Evolutionary conservation across 768 basidiomycete species (phyloP), one percentile per base, ranked within the genome.

Genomic region (Tylopilus balloui): DNA sequence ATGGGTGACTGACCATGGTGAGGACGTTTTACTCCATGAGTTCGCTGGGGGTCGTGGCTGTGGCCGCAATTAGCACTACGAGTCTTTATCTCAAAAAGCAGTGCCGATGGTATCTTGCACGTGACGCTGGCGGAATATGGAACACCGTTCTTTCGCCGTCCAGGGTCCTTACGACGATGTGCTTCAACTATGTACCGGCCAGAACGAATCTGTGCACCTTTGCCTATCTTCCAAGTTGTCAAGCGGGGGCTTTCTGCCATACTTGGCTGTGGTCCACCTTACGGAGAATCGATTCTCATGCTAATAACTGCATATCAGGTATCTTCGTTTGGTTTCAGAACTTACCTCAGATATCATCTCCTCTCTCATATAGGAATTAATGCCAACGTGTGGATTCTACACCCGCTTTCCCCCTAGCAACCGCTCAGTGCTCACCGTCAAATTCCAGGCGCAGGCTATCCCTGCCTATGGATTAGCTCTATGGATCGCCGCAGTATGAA

Each of bases 1-100:
- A 21, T 15, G 25, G 36, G 6, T 0, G 35, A 60, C 54, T 13
- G 17, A 69, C 65, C 65, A 66, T 66, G 6, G 40, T 31, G 24
- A 13, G 29, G 27, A 38, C 11, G 21, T 13, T 20, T 32, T 47
- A 53, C 39, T 48, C 44, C 60, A 62, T 62, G 45, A 52, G 48
- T 44, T 42, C 17, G 15, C 36, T 36, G 24, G 19, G 14, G 15
- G 29, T 20, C 31, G 17, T 14, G 14, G 24, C 19, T n/a, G 23
- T 15, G n/a, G 1, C 32, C 32, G 7, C 3, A n/a, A n/a, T n/a
- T n/a, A n/a, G n/a, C n/a, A 13, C 24, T 25, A 8, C 24, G 25
- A 20, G 54, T 56, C 44, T 45, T 49, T 52, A 43, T 46, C 20
- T 24, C 34, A 27, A 9, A 34, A 28, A 39, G 31, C 13, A 3